Conservation (phyloP, 2,329 filamentous ascomycete genomes). For the Fusarium marasasianum region DNA sequence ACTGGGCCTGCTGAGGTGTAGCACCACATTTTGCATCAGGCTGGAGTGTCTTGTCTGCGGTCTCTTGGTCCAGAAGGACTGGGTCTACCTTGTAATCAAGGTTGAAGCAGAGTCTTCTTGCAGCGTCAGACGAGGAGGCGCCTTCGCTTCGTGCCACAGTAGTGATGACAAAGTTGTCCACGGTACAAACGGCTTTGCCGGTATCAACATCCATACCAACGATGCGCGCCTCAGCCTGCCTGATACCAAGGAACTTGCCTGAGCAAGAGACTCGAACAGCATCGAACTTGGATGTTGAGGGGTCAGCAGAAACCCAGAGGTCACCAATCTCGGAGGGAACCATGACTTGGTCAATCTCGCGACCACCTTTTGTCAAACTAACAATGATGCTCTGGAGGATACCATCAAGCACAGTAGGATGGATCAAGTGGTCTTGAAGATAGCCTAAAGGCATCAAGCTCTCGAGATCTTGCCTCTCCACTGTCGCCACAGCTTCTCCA, state of each 20-base stretch:
- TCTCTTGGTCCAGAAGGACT: not conserved
- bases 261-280: not conserved
- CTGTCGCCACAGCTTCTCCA: not conserved
- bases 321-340: not conserved
- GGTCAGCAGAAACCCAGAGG: conserved; percentile 1
- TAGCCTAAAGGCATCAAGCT: not conserved
- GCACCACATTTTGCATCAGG: not conserved
- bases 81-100: conserved; percentile 3
- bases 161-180: not conserved
- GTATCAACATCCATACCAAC: not conserved
- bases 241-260: not conserved
- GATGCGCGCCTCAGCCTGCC: not conserved
- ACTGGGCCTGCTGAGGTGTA: not conserved
- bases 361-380: not conserved
- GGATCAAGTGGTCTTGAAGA: not conserved
- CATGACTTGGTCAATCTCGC: conserved; percentile 5
- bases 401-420: not conserved
- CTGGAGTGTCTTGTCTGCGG: not conserved
- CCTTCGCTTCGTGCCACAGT: not conserved
- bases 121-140: not conserved
- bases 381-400: conserved; percentile 6
- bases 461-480: not conserved
- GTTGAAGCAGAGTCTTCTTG: conserved; percentile 3
- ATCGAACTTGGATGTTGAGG: not conserved
- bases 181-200: not conserved